phyloP scores from a whole-genome alignment of 108 stramenopile species.

The Cyclotella kingstonii region DNA sequence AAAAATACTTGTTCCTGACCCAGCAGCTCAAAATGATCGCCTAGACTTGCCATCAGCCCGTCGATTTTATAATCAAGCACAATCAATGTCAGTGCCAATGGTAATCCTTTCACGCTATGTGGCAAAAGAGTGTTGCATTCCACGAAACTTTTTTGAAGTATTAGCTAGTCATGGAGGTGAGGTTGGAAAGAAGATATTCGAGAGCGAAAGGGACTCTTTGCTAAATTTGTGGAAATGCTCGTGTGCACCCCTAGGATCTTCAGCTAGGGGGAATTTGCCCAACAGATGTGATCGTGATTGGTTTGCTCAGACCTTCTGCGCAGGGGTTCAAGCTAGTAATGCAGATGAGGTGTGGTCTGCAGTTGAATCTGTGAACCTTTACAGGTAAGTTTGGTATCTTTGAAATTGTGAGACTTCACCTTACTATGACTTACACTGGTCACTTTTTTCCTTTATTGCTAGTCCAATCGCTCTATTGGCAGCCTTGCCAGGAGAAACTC shows the following conservation, averaged over 20 bases:
- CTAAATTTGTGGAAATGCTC: conserved; percentile 43
- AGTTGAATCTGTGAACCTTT: conserved; percentile 44
- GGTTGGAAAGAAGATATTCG: conserved; percentile 31
- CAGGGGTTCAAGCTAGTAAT: conserved; percentile 19
- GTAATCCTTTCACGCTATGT: conserved; percentile 42
- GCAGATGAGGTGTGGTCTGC: conserved; percentile 40
- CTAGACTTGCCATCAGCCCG: conserved; percentile 33
- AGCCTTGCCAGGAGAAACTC: conserved; percentile 39
- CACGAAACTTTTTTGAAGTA: conserved; percentile 40
- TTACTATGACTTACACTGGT: too few relatives aligned
- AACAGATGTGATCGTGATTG: conserved; percentile 39
- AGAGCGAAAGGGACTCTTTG: conserved; percentile 36
- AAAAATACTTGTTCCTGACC: conserved; percentile 42
- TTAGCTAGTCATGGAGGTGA: conserved; percentile 36
- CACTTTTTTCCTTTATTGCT: background rate
- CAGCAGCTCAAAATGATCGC: conserved; percentile 46
- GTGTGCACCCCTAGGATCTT: conserved; percentile 29
- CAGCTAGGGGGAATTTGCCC: conserved; percentile 36
- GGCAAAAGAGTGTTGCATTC: conserved; percentile 43
- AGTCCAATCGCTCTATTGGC: conserved; percentile 45
- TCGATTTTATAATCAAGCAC: conserved; percentile 36
- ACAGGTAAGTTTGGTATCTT: conserved; percentile 26
- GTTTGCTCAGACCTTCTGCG: conserved; percentile 47
- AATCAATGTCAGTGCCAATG: conserved; percentile 47
- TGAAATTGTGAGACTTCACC: too few relatives aligned